Evolutionary conservation across 768 basidiomycete species (phyloP), one percentile per base, ranked within the genome.

Genomic region (Lactarius sp.): DNA sequence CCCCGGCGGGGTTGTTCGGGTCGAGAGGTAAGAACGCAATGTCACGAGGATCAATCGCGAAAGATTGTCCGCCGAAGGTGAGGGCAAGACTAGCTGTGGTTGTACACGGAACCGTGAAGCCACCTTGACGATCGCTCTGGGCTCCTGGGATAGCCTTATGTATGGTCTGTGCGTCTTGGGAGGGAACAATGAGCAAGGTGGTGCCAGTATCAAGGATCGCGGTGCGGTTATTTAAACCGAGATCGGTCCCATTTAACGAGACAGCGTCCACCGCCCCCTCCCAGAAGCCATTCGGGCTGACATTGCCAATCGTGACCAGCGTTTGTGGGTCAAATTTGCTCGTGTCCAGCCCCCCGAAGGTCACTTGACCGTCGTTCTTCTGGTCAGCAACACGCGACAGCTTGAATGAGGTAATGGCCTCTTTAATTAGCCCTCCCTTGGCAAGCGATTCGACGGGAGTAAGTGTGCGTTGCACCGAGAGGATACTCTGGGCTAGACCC

Each of bases 391-490:
- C 75, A 61, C 92, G 88, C 2, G 89, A 80, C 60, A 95, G 84
- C 76, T 89, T 92, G 82, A 82, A 92, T 9, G 90, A 89, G 10
- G 84, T 82, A 70, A 94, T 87, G 2, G 89, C 80, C 7, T 80
- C 77, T 34, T 75, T 66, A 60, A 94, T 85, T 57, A 83, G 75
- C 37, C 84, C 84, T 6, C 76, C 76, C 22, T 76, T 65, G 1
- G 83, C 85, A 37, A 94, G 78, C 1, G 87, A 73, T 74, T 94
- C 90, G 37, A 90, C 80, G 9, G 89, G 89, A 0, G 92, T 94
- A 8, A 74, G 73, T 3, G 81, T 80, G 50, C 76, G 66, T 71
- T 94, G 85, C 64, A 87, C 68, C 31, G 91, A 92, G 57, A 94
- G 78, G 7, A 71, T 75, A 55, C 86, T 87, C 75, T 86, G 78